Percentiles rank a stretch among this genome's conserved stretches.
These are phyloP conservation scores for Amphicarpaea edgeworthii DNA, from an alignment of 306 rosid genomes.

Conservation along the genomic window DNA sequence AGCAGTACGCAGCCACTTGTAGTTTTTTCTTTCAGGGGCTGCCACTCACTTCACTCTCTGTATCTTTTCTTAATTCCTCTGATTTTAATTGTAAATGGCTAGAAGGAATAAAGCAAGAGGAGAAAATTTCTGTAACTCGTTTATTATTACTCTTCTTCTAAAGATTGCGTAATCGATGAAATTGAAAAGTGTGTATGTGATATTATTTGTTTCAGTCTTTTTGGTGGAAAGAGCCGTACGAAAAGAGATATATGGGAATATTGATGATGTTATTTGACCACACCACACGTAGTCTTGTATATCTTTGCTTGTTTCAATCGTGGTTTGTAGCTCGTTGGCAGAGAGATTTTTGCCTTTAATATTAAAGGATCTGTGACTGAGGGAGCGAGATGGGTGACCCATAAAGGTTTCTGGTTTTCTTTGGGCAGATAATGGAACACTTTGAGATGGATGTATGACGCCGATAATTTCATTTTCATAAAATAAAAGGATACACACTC, in stretches of 20 bases:
- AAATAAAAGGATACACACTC: background rate
- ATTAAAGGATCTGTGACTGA: conserved; percentile 2
- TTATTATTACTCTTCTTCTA: background rate
- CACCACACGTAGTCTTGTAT: background rate
- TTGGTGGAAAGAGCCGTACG: background rate
- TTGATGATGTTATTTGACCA: conserved; percentile 25
- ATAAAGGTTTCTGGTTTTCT: background rate
- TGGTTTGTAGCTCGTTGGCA: conserved; percentile 11
- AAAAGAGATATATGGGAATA: background rate
- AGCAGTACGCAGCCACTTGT: conserved; percentile 49
- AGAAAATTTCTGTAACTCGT: conserved; percentile 15
- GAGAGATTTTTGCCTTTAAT: conserved; percentile 17
- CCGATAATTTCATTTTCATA: conserved; percentile 34
- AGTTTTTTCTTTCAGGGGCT: conserved; percentile 58
- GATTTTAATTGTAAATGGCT: conserved; percentile 53
- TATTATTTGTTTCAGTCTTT: too few relatives aligned
- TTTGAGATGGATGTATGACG: conserved; percentile 42
- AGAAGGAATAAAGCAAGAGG: conserved; percentile 36
- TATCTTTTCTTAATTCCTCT: background rate
- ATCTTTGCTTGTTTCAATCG: conserved; percentile 21
- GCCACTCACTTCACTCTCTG: conserved; percentile 14
- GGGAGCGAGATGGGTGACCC: background rate
- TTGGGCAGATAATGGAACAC: conserved; percentile 42
- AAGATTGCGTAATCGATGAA: background rate
- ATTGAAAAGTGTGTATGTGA: background rate